Base-by-base conservation (phyloP, 2,329 filamentous ascomycete species). In the Colletotrichum sp. region DNA sequence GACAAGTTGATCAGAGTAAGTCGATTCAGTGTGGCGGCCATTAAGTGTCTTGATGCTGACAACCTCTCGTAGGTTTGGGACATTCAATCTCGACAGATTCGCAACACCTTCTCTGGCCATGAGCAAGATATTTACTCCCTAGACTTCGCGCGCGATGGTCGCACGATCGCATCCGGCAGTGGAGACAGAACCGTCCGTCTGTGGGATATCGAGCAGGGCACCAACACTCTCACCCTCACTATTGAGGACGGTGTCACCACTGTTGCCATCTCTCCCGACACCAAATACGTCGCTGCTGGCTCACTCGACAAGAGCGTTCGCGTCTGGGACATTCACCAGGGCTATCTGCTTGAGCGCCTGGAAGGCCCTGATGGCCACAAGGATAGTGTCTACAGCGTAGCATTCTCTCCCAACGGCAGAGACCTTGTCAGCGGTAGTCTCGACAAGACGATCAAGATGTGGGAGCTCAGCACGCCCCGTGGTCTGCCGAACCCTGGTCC, bases 361-460 rank as follows among this genome's bases (percentile, higher is more conserved):
- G 96, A 99, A 84, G 96, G 96, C 21, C 93, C 95, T 7, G 95
- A 98, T 78, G 97, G 97, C 15, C 97, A 99, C 89, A 98, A 98
- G 86, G 97, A 99, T 78, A 98, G 95, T 80, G 97, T 99, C 26
- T 99, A 99, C 85, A 96, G 94, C 15, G 97, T 99, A 26, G 96
- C 97, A 0, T 99, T 99, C 85, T 96, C 96, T 16, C 97, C 97
- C 32, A 96, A 95, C 80, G 96, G 96, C 77, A 95, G 96, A 81
- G 95, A 98, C 79, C 93, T 99, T 55, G 96, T 99, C 82, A 98
- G 95, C 81, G 97, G 97, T 78, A 98, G 95, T 90, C 88, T 99
- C 80, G 97, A 99, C 85, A 98, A 98, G 90, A 99, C 96, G 0
- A 99, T 99, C 89, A 98, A 98, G 89, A 98, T 99, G 94, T 99